These are phyloP conservation scores for Ceratobasidium sp. DNA, from an alignment of 1,284 basidiomycete species.

Conservation along the genomic window DNA sequence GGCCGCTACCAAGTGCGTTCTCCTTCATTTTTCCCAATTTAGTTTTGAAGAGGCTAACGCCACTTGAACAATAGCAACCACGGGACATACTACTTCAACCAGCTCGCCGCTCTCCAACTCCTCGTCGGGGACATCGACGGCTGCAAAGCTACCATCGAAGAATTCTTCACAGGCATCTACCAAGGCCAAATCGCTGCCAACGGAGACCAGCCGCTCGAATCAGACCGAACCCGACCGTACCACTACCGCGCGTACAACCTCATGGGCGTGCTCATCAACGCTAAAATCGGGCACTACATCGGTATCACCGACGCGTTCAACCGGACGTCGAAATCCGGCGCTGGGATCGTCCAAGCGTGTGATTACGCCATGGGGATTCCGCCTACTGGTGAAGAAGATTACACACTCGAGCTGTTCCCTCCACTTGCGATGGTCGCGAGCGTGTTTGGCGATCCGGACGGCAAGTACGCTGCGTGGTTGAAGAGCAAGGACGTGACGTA, in stretches of 20 bases:
- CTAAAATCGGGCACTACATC: slow-evolving; percentile 67
- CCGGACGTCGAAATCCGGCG: slow-evolving; percentile 63
- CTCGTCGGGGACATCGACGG: slow-evolving; percentile 63
- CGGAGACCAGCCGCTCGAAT: slow-evolving; percentile 69
- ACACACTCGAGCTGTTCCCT: slow-evolving; percentile 37
- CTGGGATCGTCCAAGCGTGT: slow-evolving; percentile 70
- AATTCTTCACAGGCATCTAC: slow-evolving; percentile 66
- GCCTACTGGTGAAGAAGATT: slow-evolving; percentile 50
- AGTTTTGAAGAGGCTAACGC: not conserved
- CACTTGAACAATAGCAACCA: slow-evolving; percentile 49
- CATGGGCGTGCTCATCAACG: slow-evolving; percentile 60
- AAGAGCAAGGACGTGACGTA: slow-evolving; percentile 23
- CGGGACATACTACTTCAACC: slow-evolving; percentile 60
- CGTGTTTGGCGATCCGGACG: slow-evolving; percentile 48
- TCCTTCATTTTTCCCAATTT: not conserved
- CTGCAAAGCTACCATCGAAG: slow-evolving; percentile 61
- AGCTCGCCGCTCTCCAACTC: slow-evolving; percentile 66
- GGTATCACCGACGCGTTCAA: slow-evolving; percentile 65
- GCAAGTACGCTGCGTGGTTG: slow-evolving; percentile 49
- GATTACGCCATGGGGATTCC: slow-evolving; percentile 68
- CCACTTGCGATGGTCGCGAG: slow-evolving; percentile 47
- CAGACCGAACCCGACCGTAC: slow-evolving; percentile 48
- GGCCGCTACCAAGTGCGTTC: slow-evolving; percentile 51
- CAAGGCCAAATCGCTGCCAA: slow-evolving; percentile 66
- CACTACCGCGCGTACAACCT: slow-evolving; percentile 53